Evolutionary conservation across 106 monocot species (phyloP).

Genomic region (Posidonia australis): DNA sequence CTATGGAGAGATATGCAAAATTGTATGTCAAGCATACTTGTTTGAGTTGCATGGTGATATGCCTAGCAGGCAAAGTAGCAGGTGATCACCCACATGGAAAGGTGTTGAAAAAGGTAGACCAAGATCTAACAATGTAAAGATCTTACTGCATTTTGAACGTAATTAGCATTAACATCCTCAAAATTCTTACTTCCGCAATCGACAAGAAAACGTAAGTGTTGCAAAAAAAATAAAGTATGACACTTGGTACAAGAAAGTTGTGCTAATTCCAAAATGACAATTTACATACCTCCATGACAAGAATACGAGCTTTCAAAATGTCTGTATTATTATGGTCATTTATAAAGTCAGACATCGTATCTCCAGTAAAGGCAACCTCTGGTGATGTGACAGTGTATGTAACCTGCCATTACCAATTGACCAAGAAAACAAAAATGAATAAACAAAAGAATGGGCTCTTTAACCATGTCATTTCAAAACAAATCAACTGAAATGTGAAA

Average conservation of each 20-base stretch:
- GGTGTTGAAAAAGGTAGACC: no score
- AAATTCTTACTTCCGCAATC: no score
- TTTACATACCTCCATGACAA: constrained; percentile 76
- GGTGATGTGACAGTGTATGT: constrained; percentile 53
- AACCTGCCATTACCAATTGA: constrained; percentile 26
- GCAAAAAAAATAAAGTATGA: neutral
- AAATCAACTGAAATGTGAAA: neutral
- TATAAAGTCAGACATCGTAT: constrained; percentile 83
- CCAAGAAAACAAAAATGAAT: no score
- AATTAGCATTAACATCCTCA: no score
- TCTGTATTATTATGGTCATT: constrained; percentile 69
- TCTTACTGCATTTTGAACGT: no score
- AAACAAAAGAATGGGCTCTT: no score
- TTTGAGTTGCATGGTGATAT: no score
- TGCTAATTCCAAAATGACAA: neutral
- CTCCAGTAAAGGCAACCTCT: constrained; percentile 97
- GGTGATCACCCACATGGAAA: no score
- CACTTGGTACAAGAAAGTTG: neutral
- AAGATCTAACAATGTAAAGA: no score
- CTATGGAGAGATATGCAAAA: no score
- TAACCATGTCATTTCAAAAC: neutral
- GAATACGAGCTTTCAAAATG: constrained; percentile 66
- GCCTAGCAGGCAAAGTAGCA: no score
- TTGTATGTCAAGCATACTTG: no score
- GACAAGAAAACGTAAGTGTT: neutral